Evolutionary conservation across 1,139 yeast species (phyloP), one percentile per base, ranked within the genome.

Genomic region (Zygosaccharomyces pseudobailii): DNA sequence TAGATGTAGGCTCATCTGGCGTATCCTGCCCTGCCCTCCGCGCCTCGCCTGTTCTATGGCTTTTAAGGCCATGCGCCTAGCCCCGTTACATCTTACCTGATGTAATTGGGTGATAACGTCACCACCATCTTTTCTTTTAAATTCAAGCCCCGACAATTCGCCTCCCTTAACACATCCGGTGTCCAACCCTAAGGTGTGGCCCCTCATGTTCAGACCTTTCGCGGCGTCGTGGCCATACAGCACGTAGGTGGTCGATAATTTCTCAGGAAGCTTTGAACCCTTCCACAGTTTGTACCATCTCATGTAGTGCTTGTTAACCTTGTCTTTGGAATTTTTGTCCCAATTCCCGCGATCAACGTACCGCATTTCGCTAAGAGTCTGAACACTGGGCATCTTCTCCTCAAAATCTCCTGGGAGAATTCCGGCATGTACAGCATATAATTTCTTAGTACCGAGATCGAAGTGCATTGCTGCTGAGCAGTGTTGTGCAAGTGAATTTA

Each of bases 211-310:
- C 41, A 90, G 74, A 0, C 97, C 96, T 48, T 82, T 71, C 47
- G 80, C 74, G 3, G 97, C 95, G 64, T 87, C 95, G 62, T 90
- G 97, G 0, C 97, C 97, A 62, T 90, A 90, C 58, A 79, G 81
- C 1, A 88, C 90, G n/a, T 63, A 58, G 3, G 61, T 80, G 78
- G 28, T 36, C 50, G 75, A 71, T 39, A 71, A 65, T 56, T 82
- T 80, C 78, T 79, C 66, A 48, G 76, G 74, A 9, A 42, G 33
- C 13, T 39, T 22, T 8, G 46, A 46, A 17, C 49, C 45, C 19
- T 56, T 55, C 68, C 68, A 64, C 27, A 63, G 40, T 40, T 58
- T 57, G 52, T 54, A 62, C 68, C 68, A 64, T 31, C 56, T 50
- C 9, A 51, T 45, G 17, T 48, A 36, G 36, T 56, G 40, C 20